Base-by-base conservation (phyloP, 2,329 filamentous ascomycete genomes). In the Phyllosticta citriasiana region DNA sequence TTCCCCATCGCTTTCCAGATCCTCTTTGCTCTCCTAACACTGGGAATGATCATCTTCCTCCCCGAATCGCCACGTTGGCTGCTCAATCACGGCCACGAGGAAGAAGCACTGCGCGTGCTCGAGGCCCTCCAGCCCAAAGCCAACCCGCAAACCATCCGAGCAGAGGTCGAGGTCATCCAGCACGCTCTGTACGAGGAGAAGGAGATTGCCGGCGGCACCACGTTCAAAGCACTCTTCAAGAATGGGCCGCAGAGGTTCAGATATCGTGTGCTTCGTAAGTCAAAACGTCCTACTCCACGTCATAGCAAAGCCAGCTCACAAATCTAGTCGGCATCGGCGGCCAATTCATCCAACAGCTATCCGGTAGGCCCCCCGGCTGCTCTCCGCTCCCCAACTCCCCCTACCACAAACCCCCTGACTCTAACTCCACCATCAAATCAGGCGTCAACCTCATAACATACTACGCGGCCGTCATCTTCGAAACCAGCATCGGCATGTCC, bases 21-120 rank as follows among this genome's bases (percentile, higher is more conserved):
- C 50, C 60, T 76, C 1, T 78, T 79, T 53, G 72, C 73, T 26
- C 22, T 77, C n/a, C 40, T 75, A 16, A 71, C 76, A 4, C 3
- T 72, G 62, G 61, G 72, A 47, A 67, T 76, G 1, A 72, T 79
- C 14, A 78, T 76, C 60, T 75, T 83, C 62, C 72, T 84, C 2
- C 82, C 82, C 0, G 83, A 85, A 65, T 83, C 80, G 0, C 83
- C 83, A 1, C 72, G 82, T 62, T 84, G 82, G 82, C 72, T 84
- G n/a, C 78, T 82, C 57, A 75, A 76, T 62, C 76, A 80, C 33
- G 79, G 80, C 51, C 77, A 78, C 12, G 71, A 76, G 6, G 80
- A 82, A 25, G 77, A 84, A 65, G 82, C 80, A 1, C 73, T 78
- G 26, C 69, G 75, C 4, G 76, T 83, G 1, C 67, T 75, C 8